Evolutionary conservation across 2,329 filamentous ascomycete species (phyloP).

Genomic region (Raffaelea albimanens): DNA sequence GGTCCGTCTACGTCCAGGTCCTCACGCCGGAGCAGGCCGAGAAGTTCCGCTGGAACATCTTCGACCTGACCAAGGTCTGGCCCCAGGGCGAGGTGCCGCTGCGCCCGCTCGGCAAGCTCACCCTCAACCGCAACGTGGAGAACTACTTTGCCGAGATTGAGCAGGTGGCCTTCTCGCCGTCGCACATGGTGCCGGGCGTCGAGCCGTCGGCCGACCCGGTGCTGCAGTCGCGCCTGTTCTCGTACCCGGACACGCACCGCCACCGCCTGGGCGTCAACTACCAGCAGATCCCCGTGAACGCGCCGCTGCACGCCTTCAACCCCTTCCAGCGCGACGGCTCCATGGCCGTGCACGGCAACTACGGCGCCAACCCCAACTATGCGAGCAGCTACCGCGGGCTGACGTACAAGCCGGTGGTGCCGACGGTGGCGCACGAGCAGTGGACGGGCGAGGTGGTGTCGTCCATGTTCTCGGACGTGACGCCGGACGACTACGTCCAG

Average conservation of each 20-base stretch:
- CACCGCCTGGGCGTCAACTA: conserved; percentile 57
- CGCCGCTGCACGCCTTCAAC: conserved; percentile 45
- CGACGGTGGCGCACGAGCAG: conserved; percentile 33
- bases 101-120: conserved; percentile 50
- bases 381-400: conserved; percentile 37
- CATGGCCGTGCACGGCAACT: conserved; percentile 61
- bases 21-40: conserved; percentile 53
- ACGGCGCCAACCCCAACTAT: conserved; percentile 51
- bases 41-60: conserved; percentile 52
- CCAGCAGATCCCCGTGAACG: conserved; percentile 55
- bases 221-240: conserved; percentile 50
- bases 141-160: conserved; percentile 66
- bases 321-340: conserved; percentile 65
- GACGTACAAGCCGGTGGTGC: conserved; percentile 29
- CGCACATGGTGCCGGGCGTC: conserved; percentile 54
- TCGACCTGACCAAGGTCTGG: conserved; percentile 64
- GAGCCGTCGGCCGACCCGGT: conserved; percentile 54
- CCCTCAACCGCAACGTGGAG: conserved; percentile 52
- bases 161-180: conserved; percentile 57
- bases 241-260: conserved; percentile 53
- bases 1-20: conserved; percentile 56
- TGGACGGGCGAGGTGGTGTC: conserved; percentile 36
- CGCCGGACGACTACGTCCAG: conserved; percentile 41
- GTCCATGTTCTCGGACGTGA: conserved; percentile 31
- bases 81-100: conserved; percentile 54